These are phyloP conservation scores for Leucocoprinus sp. DNA, from an alignment of 768 basidiomycete genomes.

Conservation along the genomic window DNA sequence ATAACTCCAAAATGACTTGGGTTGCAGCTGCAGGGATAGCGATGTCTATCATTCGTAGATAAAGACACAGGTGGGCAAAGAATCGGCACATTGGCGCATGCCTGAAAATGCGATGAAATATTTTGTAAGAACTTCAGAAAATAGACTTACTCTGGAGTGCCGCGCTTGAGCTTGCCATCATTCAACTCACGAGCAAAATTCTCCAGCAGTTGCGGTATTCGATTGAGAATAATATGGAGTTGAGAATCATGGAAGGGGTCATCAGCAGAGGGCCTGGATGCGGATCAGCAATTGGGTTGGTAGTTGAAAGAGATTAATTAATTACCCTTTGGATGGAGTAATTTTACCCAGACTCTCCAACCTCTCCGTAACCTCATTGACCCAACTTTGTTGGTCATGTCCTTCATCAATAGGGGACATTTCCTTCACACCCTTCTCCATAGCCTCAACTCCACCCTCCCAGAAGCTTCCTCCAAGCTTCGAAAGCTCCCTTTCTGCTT, in stretches of 20 bases:
- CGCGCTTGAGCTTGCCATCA: constrained; percentile 38
- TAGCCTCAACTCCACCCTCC: constrained; percentile 51
- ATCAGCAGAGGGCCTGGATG: constrained; percentile 46
- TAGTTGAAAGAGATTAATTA: background rate
- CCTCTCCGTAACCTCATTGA: constrained; percentile 49
- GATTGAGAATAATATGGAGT: constrained; percentile 65
- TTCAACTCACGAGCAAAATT: constrained; percentile 54
- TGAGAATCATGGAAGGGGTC: constrained; percentile 82
- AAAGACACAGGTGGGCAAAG: constrained; percentile 89
- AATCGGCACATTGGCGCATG: constrained; percentile 56
- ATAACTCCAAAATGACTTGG: constrained; percentile 80
- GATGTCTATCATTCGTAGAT: constrained; percentile 74
- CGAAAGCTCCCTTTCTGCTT: constrained; percentile 60
- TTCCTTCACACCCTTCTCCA: constrained; percentile 29
- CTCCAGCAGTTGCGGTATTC: constrained; percentile 60
- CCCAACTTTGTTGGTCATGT: constrained; percentile 54
- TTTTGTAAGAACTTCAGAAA: background rate
- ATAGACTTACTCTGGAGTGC: constrained; percentile 47
- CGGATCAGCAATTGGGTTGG: constrained; percentile 1
- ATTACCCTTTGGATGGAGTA: constrained; percentile 57
- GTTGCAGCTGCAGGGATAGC: constrained; percentile 65
- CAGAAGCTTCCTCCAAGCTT: constrained; percentile 73
- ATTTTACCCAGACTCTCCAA: constrained; percentile 52
- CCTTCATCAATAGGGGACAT: constrained; percentile 21
- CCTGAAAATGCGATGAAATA: background rate